Base-by-base conservation (phyloP, 257 asterid genomes). In the Dorcoceras hygrometricum region DNA sequence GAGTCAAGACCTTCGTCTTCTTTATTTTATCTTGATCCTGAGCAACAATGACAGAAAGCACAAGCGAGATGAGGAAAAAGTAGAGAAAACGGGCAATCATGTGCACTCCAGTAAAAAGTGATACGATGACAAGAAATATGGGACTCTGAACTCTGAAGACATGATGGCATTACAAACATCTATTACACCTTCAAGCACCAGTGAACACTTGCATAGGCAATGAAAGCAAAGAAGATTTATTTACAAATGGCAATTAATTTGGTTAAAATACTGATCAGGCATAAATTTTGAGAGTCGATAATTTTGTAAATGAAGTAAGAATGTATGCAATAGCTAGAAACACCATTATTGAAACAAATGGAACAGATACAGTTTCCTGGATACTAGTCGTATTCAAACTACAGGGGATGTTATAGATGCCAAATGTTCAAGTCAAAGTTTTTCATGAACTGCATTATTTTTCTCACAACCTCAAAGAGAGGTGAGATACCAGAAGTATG, bases 21-120 rank as follows among this genome's bases (percentile, higher is more conserved):
- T 72, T 86, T 57, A 80, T 75, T 76, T 86, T 86, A 72, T 82
- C 95, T 63, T 79, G 83, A 69, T 82, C 88, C 97, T 93, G 75
- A 57, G 63, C 67, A 59, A n/a, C 34, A 64, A 57, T 60, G 26
- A 56, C 23, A 14, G 20, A 46, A 46, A 46, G 54, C 22, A 18
- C 54, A 46, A 18, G 8, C 22, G 18, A 46, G 54, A 22, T 46
- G 22, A 46, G 54, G 20, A 16, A 46, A 46, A 46, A 16, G 20
- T 14, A 16, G 16, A 16, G 6, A 46, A 18, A 55, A 46, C 54
- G 18, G 18, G 54, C 7, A 1, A 46, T 18, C 8, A 16, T n/a
- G n/a, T n/a, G n/a, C 8, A 46, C 22, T 46, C 20, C 54, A 46
- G 54, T 46, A 46, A 46, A 46, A 46, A 16, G 22, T 16, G 22